A percentile compares a stretch with the other conserved stretches of the same genome.
Conservation (phyloP, 805 yeast species). For the Candida ortonii region DNA sequence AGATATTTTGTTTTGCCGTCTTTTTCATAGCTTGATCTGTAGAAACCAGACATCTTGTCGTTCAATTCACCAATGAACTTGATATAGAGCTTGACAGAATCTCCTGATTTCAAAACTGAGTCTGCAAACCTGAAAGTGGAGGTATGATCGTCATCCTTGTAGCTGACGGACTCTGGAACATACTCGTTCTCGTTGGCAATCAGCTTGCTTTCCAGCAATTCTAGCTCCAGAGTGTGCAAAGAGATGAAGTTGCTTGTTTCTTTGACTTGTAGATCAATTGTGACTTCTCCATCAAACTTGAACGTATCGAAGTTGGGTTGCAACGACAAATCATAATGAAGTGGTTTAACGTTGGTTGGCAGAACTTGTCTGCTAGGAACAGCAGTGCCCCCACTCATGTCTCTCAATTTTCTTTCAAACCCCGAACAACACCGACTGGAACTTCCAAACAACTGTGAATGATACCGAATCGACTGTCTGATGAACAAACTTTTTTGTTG, state of each 20-base stretch:
- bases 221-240: conserved; percentile 38
- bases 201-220: conserved; percentile 23
- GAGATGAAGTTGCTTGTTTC: conserved; percentile 46
- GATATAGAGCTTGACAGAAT: conserved; percentile 32
- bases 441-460: conserved; percentile 4
- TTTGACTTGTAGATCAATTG: conserved; percentile 46
- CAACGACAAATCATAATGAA: conserved; percentile 66
- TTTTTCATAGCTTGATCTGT: conserved; percentile 47
- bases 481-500: too few relatives aligned
- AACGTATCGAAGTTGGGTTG: conserved; percentile 37
- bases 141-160: conserved; percentile 58
- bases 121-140: conserved; percentile 58
- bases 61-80: conserved; percentile 45
- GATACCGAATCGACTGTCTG: conserved; percentile 1
- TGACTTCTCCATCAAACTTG: conserved; percentile 51
- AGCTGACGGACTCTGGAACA: conserved; percentile 18
- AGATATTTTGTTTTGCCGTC: conserved; percentile 42
- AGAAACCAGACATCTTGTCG: conserved; percentile 58
- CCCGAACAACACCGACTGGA: conserved; percentile 16
- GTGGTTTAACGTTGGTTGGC: conserved; percentile 61
- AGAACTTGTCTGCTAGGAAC: conserved; percentile 31
- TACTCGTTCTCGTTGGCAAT: conserved; percentile 17
- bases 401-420: conserved; percentile 11
- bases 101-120: conserved; percentile 30
- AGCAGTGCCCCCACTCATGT: conserved; percentile 6